phyloP scores from a whole-genome alignment of 2,329 filamentous ascomycete species.

The Colletotrichum navitas region DNA sequence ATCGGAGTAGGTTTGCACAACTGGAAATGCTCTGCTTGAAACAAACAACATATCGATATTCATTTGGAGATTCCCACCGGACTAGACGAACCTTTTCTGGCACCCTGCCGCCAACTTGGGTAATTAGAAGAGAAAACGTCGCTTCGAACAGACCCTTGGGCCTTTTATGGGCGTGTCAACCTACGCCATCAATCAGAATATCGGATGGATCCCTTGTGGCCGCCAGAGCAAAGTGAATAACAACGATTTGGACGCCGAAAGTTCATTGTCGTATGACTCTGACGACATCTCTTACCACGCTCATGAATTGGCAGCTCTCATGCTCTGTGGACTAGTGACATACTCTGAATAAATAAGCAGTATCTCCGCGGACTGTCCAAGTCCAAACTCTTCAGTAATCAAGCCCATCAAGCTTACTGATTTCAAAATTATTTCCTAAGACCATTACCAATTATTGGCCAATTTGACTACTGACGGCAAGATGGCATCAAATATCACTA shows the following conservation, averaged over 20 bases:
- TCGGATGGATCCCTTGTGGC: constrained; percentile 10
- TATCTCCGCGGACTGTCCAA: too few relatives aligned
- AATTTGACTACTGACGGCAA: not conserved
- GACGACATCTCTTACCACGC: constrained; percentile 10
- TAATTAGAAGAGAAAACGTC: constrained; percentile 19
- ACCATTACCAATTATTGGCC: too few relatives aligned
- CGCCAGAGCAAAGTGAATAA: not conserved
- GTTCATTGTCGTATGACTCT: not conserved
- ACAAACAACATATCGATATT: not conserved
- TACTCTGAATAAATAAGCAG: constrained; percentile 13
- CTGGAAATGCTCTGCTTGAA: not conserved
- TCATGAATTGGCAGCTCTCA: not conserved
- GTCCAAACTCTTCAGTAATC: too few relatives aligned
- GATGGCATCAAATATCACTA: constrained; percentile 26
- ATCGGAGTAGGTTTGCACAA: too few relatives aligned
- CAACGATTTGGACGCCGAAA: constrained; percentile 3
- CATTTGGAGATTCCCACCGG: constrained; percentile 27
- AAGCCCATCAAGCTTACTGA: not conserved
- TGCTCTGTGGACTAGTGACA: not conserved
- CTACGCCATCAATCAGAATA: constrained; percentile 6
- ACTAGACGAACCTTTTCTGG: constrained; percentile 1
- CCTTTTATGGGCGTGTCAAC: not conserved
- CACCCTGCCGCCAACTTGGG: not conserved
- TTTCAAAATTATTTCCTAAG: not conserved
- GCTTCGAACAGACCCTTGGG: constrained; percentile 3